phyloP scores from a whole-genome alignment of 768 basidiomycete genomes.

The Suillus clintonianus region DNA sequence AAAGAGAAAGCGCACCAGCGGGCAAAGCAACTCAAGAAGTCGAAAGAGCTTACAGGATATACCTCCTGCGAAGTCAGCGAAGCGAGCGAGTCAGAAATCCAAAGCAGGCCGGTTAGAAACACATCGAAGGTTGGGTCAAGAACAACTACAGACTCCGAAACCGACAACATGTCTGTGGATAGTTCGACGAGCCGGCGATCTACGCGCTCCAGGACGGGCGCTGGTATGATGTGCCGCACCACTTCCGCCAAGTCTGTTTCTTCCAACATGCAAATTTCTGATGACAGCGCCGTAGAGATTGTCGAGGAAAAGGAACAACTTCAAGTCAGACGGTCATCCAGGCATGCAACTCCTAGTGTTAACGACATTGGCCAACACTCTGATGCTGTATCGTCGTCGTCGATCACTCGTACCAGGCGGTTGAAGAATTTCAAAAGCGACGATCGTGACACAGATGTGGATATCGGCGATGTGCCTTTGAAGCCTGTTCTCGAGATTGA shows the following conservation, averaged over 20 bases:
- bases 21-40: conserved; percentile 13
- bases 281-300: not conserved
- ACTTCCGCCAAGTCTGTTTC: not conserved
- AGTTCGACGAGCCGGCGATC: conserved; percentile 13
- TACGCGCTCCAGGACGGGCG: not conserved
- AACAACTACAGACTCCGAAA: conserved; percentile 16
- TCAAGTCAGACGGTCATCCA: not conserved
- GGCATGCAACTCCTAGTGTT: not conserved
- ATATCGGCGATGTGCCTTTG: not conserved
- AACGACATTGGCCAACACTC: not conserved
- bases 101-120: conserved; percentile 7
- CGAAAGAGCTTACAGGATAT: not conserved
- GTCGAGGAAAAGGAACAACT: not conserved
- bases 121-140: not conserved
- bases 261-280: not conserved
- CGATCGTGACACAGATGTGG: not conserved
- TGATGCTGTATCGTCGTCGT: not conserved
- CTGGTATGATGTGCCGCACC: not conserved
- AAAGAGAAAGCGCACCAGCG: conserved; percentile 25
- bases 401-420: not conserved
- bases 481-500: conserved; percentile 10
- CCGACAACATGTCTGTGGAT: conserved; percentile 33
- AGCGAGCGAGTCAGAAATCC: conserved; percentile 19
- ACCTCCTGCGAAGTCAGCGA: conserved; percentile 2
- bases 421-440: not conserved